Conservation (phyloP, 306 rosid species). For the Dryas octopetala region DNA sequence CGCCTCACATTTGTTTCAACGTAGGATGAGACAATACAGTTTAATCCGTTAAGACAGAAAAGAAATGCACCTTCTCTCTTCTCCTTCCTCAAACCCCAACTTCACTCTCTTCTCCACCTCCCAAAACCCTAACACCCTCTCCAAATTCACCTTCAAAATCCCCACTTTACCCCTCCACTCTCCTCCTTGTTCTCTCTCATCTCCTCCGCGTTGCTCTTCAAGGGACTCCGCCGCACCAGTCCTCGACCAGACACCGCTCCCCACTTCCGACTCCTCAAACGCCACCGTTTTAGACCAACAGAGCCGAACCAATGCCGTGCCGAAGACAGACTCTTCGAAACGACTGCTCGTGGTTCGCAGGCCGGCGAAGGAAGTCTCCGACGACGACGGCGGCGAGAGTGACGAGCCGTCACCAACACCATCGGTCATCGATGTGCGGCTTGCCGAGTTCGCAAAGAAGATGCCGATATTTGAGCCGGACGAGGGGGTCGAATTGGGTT, state of each 20-base stretch:
- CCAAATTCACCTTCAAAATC: conserved; percentile 47
- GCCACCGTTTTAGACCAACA: not conserved
- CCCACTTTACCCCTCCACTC: conserved; percentile 48
- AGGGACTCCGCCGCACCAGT: conserved; percentile 45
- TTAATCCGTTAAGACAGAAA: conserved; percentile 37
- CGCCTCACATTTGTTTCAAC: conserved; percentile 37
- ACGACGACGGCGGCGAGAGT: conserved; percentile 30
- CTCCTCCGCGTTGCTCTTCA: conserved; percentile 50
- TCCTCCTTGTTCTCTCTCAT: conserved; percentile 27
- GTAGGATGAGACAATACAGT: conserved; percentile 26
- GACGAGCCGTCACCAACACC: conserved; percentile 23
- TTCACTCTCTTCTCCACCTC: conserved; percentile 57
- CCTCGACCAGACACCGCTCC: conserved; percentile 33
- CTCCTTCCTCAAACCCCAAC: conserved; percentile 51
- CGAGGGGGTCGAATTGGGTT: conserved; percentile 35
- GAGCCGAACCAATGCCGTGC: conserved; percentile 15
- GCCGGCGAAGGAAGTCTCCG: conserved; percentile 61
- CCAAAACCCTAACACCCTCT: conserved; percentile 39
- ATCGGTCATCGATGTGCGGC: conserved; percentile 49
- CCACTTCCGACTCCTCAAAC: conserved; percentile 18
- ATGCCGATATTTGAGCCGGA: conserved; percentile 80
- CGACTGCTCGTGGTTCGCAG: conserved; percentile 64
- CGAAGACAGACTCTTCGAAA: conserved; percentile 22
- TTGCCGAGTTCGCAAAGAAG: conserved; percentile 67
- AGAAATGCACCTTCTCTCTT: conserved; percentile 46